A percentile compares a stretch with the other conserved stretches of the same genome.
Conservation (phyloP, 2,329 filamentous ascomycete genomes). For the Karstenula rhodostoma region DNA sequence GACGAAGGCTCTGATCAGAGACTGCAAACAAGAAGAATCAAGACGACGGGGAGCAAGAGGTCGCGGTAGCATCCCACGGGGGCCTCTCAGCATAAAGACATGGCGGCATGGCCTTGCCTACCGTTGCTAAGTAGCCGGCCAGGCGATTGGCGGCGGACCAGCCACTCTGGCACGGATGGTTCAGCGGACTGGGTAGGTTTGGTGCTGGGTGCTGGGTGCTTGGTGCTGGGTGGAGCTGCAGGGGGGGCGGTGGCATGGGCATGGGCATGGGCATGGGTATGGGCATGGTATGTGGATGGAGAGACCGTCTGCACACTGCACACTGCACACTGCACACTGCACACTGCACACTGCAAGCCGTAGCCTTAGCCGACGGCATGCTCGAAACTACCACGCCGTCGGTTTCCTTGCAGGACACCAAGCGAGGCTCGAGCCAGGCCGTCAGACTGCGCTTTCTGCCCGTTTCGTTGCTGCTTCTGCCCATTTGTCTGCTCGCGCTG, state of each 20-base stretch:
- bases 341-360: too few species aligned
- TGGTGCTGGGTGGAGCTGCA: constrained; percentile 22
- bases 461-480: too few species aligned
- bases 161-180: constrained; percentile 32
- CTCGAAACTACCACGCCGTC: constrained; percentile 25
- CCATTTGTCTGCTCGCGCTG: too few species aligned
- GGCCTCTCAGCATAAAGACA: constrained; percentile 42
- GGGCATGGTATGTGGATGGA: constrained; percentile 10
- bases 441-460: too few species aligned
- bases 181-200: constrained; percentile 32
- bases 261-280: constrained; percentile 2
- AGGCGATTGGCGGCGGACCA: constrained; percentile 34
- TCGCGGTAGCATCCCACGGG: constrained; percentile 28
- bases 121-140: constrained; percentile 23
- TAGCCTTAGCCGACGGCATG: constrained; percentile 35
- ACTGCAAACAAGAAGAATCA: too few species aligned
- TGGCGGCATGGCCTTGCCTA: constrained; percentile 20
- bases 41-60: constrained; percentile 5
- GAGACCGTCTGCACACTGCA: constrained; percentile 34
- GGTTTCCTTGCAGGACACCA: constrained; percentile 16
- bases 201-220: constrained; percentile 10
- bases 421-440: background rate
- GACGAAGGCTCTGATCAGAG: background rate
- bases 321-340: too few species aligned
- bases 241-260: constrained; percentile 18